These are phyloP conservation scores for Brasilioporus rufonigricans DNA, from an alignment of 768 basidiomycete species.

Conservation along the genomic window DNA sequence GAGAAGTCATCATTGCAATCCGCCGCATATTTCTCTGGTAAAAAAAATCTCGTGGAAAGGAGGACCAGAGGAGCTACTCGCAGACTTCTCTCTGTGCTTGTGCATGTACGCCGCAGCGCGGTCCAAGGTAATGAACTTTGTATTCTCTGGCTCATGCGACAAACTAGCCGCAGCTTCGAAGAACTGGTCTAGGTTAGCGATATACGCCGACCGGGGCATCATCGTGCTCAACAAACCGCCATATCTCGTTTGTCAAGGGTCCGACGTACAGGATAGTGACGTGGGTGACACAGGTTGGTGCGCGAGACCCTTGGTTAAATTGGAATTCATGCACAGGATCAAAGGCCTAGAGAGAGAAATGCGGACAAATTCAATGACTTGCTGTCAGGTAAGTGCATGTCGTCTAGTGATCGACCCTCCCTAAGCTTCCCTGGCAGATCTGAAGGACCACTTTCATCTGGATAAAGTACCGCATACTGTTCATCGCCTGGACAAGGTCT, in stretches of 20 bases:
- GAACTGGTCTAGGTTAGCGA: conserved; percentile 33
- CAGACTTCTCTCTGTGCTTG: neutral
- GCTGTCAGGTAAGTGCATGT: conserved; percentile 32
- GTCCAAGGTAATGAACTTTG: conserved; percentile 20
- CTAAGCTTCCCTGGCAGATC: conserved; percentile 20
- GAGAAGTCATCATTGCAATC: neutral
- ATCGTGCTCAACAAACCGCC: conserved; percentile 62
- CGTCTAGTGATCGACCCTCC: conserved; percentile 1
- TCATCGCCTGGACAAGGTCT: conserved; percentile 68
- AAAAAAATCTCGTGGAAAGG: neutral
- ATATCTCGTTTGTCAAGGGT: conserved; percentile 51
- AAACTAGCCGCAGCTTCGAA: conserved; percentile 11
- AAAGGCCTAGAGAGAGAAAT: conserved; percentile 22
- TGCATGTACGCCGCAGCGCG: conserved; percentile 21
- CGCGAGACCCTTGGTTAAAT: neutral
- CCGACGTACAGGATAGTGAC: conserved; percentile 22
- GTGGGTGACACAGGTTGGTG: conserved; percentile 15
- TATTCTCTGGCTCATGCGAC: neutral
- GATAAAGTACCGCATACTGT: conserved; percentile 44
- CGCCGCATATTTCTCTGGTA: neutral
- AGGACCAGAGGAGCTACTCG: neutral
- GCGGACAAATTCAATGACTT: conserved; percentile 37
- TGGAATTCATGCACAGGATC: conserved; percentile 10
- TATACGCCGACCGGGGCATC: conserved; percentile 55
- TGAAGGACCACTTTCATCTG: conserved; percentile 32